Base-by-base conservation (phyloP, 768 basidiomycete genomes). In the Amanita inopinata region DNA sequence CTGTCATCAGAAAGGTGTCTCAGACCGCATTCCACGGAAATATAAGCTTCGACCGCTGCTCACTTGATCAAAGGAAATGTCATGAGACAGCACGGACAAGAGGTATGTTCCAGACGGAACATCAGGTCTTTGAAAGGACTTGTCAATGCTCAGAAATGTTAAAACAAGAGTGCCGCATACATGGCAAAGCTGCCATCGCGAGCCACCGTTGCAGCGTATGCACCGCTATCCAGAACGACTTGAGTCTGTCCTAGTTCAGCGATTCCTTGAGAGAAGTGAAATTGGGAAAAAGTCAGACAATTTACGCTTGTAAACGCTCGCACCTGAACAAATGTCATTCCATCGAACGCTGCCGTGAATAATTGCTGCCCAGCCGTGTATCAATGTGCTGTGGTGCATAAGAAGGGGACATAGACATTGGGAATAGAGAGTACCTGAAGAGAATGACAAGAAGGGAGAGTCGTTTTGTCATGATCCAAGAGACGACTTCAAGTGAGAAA, bases 31-130 rank as follows among this genome's bases (percentile, higher is more conserved):
- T 20, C 19, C 43, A 12, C 38, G 3, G 7, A 41, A n/a, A n/a
- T n/a, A n/a, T n/a, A 31, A 24, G 44, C 23, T 33, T 17, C 33
- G 14, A 48, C 54, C 8, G 31, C 14, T 33, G 39, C 52, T 28
- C 52, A 85, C 86, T 60, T 82, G 72, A 52, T 89, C 84, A 51
- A 90, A 89, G 8, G 57, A 51, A 54, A 78, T 65, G 55, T 86
- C 78, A 56, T 77, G 83, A 1, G 85, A 64, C 20, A 71, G 46
- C 3, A 88, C 74, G 5, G 81, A 80, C 23, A 88, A 67, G 20
- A 85, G 53, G 51, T 88, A 84, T 10, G 71, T 76, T 23, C 87
- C 86, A 11, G 63, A 57, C n/a, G 72, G 68, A 36, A 88, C 80
- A 51, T 78, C 71, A 35, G 74, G 73, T 62, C 86, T 89, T 48